Conservation (phyloP, 257 asterid species). For the Solanum chiquidenum region DNA sequence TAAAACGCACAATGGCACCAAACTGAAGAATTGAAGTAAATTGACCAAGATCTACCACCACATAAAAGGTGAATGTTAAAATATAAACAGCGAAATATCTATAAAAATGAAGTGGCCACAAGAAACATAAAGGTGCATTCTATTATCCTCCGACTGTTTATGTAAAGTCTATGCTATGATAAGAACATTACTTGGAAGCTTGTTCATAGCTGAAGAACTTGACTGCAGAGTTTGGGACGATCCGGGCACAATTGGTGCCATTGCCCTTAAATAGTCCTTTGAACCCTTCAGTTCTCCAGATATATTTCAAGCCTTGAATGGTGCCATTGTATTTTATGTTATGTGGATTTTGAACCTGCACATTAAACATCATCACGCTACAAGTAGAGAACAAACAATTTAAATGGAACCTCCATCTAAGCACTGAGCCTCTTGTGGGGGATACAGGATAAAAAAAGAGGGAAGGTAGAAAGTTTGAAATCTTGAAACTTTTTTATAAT, state of each 20-base stretch:
- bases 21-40: not conserved
- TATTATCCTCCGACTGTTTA: not conserved
- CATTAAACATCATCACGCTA: not conserved
- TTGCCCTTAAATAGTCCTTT: conserved; percentile 83
- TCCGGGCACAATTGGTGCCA: conserved; percentile 90
- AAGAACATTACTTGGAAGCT: conserved; percentile 66
- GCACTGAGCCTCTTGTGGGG: not conserved
- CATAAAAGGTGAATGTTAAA: not conserved
- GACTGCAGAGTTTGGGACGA: conserved; percentile 93
- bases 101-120: not conserved
- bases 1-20: not conserved
- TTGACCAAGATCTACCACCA: not conserved
- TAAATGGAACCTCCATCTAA: not conserved
- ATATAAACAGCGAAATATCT: not conserved
- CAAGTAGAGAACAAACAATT: not conserved
- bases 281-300: conserved; percentile 75
- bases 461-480: not conserved
- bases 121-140: not conserved
- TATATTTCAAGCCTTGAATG: conserved; percentile 75
- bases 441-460: not conserved
- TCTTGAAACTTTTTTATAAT: not conserved
- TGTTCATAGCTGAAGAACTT: conserved; percentile 99
- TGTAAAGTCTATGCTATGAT: not conserved
- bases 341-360: conserved; percentile 91
- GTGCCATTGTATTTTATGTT: conserved; percentile 76